These are phyloP conservation scores for Sordariomycetes sp. DNA, from an alignment of 2,329 filamentous ascomycete species.

Conservation along the genomic window DNA sequence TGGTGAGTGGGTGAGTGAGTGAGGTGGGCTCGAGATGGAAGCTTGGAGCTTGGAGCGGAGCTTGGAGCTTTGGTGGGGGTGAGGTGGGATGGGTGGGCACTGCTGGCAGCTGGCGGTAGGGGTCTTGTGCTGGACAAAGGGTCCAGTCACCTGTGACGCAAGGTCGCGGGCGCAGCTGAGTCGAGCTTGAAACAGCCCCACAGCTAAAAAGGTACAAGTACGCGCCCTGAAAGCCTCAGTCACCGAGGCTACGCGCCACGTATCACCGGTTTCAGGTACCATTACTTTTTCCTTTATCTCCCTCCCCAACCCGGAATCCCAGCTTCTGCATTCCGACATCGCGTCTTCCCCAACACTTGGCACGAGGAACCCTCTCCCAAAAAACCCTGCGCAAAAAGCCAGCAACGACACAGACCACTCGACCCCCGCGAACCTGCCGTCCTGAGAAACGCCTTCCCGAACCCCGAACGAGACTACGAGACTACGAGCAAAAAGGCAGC, in stretches of 20 bases:
- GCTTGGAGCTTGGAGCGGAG: neutral
- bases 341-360: too few species aligned
- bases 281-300: too few species aligned
- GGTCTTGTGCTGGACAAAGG: too few species aligned
- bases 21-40: neutral
- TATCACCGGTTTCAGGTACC: too few species aligned
- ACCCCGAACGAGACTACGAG: neutral
- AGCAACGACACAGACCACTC: neutral
- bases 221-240: neutral
- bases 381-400: neutral
- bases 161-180: neutral
- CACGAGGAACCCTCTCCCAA: too few species aligned
- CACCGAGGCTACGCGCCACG: too few species aligned
- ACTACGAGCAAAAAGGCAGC: neutral
- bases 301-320: too few species aligned
- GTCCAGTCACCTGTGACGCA: too few species aligned
- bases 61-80: too few species aligned
- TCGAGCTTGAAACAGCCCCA: neutral
- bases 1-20: neutral
- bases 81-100: too few species aligned
- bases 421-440: neutral
- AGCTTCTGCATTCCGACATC: too few species aligned
- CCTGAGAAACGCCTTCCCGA: neutral
- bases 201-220: neutral
- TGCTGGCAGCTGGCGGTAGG: too few species aligned